phyloP scores from a whole-genome alignment of 192 early-diverging fungal species.

The Thamnidium elegans region DNA sequence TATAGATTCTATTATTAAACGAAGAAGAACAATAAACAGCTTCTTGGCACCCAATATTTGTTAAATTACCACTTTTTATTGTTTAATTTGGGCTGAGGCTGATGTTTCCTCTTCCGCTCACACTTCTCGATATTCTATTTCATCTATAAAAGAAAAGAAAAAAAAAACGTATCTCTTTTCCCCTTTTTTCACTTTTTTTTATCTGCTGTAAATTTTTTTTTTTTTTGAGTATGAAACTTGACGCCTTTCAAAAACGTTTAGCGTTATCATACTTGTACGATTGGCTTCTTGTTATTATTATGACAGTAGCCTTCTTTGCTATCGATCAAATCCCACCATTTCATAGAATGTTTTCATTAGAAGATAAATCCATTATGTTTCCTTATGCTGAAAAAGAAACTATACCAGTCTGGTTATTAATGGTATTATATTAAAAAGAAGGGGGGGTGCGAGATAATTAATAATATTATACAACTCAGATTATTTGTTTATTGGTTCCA shows the following conservation, averaged over 20 bases:
- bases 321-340: conserved; percentile 61
- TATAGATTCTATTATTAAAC: no score
- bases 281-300: conserved; percentile 48
- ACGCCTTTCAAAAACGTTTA: conserved; percentile 2
- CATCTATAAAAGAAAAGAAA: no score
- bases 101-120: no score
- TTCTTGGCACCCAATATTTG: no score
- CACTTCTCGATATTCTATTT: background rate
- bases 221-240: background rate
- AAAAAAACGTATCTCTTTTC: no score
- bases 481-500: conserved; percentile 39
- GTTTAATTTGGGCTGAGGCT: no score
- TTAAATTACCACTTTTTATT: no score
- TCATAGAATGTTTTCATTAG: conserved; percentile 68
- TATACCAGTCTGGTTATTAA: conserved; percentile 42
- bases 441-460: background rate
- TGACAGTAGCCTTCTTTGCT: conserved; percentile 52
- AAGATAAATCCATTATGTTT: conserved; percentile 64
- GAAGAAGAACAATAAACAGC: no score
- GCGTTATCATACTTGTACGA: conserved; percentile 18
- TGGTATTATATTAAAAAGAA: conserved; percentile 8
- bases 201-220: background rate
- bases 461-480: conserved; percentile 4
- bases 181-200: background rate
- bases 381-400: conserved; percentile 44